These are phyloP conservation scores for Cnidoscolus chayamansa DNA, from an alignment of 441 rosid species.

Conservation along the genomic window DNA sequence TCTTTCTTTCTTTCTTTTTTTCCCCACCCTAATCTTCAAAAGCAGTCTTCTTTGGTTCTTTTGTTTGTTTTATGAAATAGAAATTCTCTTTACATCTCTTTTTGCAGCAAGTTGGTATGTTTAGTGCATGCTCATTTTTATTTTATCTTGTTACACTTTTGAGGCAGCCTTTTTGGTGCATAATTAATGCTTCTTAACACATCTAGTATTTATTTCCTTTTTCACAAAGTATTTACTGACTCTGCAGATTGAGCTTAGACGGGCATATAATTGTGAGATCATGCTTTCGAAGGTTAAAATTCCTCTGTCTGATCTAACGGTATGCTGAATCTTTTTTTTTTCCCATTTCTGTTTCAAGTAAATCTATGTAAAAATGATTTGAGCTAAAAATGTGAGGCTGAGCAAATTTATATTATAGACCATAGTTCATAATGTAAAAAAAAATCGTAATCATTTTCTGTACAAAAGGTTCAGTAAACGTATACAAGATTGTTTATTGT, in stretches of 20 bases:
- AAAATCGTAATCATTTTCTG: neutral
- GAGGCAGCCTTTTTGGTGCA: neutral
- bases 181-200: slow-evolving; percentile 15
- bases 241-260: slow-evolving; percentile 91
- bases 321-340: slow-evolving; percentile 35
- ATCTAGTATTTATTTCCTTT: slow-evolving; percentile 17
- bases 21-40: too few relatives aligned
- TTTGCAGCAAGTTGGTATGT: slow-evolving; percentile 8
- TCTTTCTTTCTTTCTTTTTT: too few relatives aligned
- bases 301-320: slow-evolving; percentile 86
- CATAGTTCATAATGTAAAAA: neutral
- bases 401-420: neutral
- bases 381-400: neutral
- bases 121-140: neutral
- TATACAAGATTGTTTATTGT: too few relatives aligned
- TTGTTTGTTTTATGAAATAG: too few relatives aligned
- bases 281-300: slow-evolving; percentile 95
- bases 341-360: slow-evolving; percentile 14
- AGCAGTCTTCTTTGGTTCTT: too few relatives aligned
- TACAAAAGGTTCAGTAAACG: neutral
- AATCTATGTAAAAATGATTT: neutral
- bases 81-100: neutral
- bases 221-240: slow-evolving; percentile 31
- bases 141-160: neutral
- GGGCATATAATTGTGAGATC: slow-evolving; percentile 97